These are phyloP conservation scores for Marasmius tenuissimus DNA, from an alignment of 1,284 basidiomycete genomes.

Conservation along the genomic window DNA sequence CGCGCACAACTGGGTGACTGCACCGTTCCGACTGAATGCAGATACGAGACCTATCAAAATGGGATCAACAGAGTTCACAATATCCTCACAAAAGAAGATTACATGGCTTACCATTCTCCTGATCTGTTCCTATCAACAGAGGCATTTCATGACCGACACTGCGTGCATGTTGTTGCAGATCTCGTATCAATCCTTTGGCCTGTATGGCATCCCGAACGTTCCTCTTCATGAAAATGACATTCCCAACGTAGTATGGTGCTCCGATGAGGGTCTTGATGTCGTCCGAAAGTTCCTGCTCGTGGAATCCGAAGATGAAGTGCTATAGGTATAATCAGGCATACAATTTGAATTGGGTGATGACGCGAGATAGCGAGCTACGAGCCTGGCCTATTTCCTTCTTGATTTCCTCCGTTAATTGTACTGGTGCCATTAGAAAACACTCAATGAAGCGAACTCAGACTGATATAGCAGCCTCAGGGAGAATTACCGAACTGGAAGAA, in stretches of 20 bases:
- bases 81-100: background rate
- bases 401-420: slow-evolving; percentile 34
- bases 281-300: slow-evolving; percentile 52
- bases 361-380: background rate
- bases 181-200: slow-evolving; percentile 43
- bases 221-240: slow-evolving; percentile 67
- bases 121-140: slow-evolving; percentile 68
- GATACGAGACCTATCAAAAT: background rate
- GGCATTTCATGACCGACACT: slow-evolving; percentile 54
- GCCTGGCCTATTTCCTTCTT: slow-evolving; percentile 59
- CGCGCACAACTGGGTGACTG: background rate
- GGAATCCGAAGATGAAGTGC: slow-evolving; percentile 74
- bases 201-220: slow-evolving; percentile 57
- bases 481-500: too few species aligned
- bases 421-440: background rate
- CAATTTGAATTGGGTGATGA: background rate
- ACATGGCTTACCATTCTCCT: slow-evolving; percentile 57
- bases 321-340: slow-evolving; percentile 21
- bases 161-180: slow-evolving; percentile 55
- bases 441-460: too few species aligned
- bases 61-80: background rate
- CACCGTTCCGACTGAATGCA: background rate
- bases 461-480: too few species aligned
- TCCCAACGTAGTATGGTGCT: slow-evolving; percentile 59
- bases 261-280: slow-evolving; percentile 56